A percentile compares a stretch with the other conserved stretches of the same genome.
Conservation (phyloP, 441 rosid genomes). For the Croton laevigatus region DNA sequence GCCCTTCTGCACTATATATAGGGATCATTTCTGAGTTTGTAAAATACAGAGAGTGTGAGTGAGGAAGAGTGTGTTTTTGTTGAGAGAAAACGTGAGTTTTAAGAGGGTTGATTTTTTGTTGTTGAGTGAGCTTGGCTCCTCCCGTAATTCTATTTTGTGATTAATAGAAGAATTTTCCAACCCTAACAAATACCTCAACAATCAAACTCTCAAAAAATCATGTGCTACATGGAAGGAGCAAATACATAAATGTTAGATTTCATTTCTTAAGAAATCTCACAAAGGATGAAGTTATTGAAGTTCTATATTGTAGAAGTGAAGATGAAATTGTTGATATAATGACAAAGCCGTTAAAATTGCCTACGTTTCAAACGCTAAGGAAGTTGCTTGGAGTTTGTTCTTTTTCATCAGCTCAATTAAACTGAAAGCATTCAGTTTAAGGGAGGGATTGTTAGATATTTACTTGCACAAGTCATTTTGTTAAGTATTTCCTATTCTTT, state of each 20-base stretch:
- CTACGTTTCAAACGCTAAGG: background rate
- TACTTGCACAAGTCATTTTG: background rate
- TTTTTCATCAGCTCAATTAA: background rate
- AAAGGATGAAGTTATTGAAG: background rate
- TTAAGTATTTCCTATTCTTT: no score
- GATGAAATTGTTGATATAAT: background rate
- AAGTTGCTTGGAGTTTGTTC: background rate
- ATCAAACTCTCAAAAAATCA: background rate
- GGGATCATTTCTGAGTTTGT: no score
- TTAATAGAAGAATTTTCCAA: no score
- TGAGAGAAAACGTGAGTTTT: no score
- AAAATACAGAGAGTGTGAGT: no score
- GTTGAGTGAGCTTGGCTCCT: no score
- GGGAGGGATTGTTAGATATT: background rate
- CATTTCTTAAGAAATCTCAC: background rate
- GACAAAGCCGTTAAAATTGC: background rate
- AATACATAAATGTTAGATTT: background rate
- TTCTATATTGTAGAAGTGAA: background rate
- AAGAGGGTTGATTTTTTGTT: no score
- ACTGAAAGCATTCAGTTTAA: background rate
- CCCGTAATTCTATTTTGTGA: no score
- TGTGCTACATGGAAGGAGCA: background rate
- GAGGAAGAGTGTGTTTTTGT: no score
- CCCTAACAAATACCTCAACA: background rate
- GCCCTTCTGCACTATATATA: no score